Evolutionary conservation across 1,284 basidiomycete species (phyloP).

Genomic region (Inonotus obliquus): DNA sequence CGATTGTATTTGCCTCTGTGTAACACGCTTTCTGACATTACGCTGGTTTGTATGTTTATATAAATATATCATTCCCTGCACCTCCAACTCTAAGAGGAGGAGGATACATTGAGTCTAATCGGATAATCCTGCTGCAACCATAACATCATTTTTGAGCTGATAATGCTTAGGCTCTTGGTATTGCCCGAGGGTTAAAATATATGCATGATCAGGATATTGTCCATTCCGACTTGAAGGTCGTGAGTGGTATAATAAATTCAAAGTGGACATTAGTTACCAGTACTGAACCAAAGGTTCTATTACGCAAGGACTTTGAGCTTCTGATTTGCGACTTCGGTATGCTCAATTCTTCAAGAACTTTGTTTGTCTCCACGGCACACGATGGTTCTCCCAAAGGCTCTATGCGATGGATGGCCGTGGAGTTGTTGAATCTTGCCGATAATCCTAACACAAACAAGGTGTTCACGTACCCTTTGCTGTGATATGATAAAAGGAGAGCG

Average conservation of each 20-base stretch:
- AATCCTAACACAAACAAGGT: not conserved
- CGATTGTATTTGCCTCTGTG: too few species aligned
- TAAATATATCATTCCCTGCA: too few species aligned
- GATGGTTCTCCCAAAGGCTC: not conserved
- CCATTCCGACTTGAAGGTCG: constrained; percentile 11
- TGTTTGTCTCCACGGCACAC: not conserved
- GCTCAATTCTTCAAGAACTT: not conserved
- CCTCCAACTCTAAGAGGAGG: too few species aligned
- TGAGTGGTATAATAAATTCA: not conserved
- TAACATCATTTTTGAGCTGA: too few species aligned
- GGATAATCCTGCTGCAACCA: too few species aligned
- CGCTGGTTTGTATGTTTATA: too few species aligned
- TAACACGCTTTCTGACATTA: too few species aligned
- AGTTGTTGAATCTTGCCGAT: constrained; percentile 5
- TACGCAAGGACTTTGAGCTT: not conserved
- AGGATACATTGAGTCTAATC: too few species aligned
- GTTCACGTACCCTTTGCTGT: constrained; percentile 1
- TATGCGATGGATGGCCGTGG: constrained; percentile 11
- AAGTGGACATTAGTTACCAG: not conserved
- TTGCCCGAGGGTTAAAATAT: constrained; percentile 9
- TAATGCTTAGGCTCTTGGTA: not conserved
- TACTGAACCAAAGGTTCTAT: constrained; percentile 6
- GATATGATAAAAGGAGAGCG: not conserved
- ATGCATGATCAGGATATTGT: constrained; percentile 4
- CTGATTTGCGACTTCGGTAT: constrained; percentile 11